Base-by-base conservation (phyloP, 1,139 yeast genomes). In the Geotrichum reessii region DNA sequence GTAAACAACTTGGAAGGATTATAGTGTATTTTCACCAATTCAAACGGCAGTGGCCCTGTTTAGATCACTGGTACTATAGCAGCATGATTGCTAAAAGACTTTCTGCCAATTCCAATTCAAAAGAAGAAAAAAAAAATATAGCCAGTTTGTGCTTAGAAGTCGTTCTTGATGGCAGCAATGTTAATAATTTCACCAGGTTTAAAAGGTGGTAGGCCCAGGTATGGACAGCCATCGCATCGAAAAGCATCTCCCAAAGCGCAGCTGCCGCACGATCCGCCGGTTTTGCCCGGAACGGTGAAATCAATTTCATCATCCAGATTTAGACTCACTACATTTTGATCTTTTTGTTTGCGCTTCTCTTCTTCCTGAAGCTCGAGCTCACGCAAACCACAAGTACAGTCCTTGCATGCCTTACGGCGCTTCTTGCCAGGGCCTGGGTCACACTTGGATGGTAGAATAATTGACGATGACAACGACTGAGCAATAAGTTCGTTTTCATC, bases 231-330 rank as follows among this genome's bases (percentile, higher is more conserved):
- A 67, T 92, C 96, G 73, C 99, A 93, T 69, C 99, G 79, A 76
- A 93, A 93, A 0, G 99, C 99, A 73, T 93, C 99, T 47, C 99
- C 99, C 59, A 93, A 79, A 0, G 98, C 86, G 76, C 99, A 93
- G 11, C 96, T 88, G 22, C 97, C 97, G 76, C 99, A 93, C 1
- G 97, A 97, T 40, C 98, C 97, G 8, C 82, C 81, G 3, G 77
- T 72, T 73, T 92, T 93, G 46, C 98, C 98, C 64, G 91, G 90
- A 17, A 92, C 84, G 0, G 99, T 93, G 74, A 93, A 95, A 71
- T 95, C 99, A 60, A 95, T 84, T 31, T 57, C 56, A n/a, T 57
- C 59, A 24, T 48, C 52, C 17, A 80, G 80, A 24, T 79, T 75
- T 61, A 89, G 83, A 66, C 83, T 80, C 28, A 91, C 81, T 70